phyloP scores from a whole-genome alignment of 1,139 yeast genomes.

The Candida freyschussii region DNA sequence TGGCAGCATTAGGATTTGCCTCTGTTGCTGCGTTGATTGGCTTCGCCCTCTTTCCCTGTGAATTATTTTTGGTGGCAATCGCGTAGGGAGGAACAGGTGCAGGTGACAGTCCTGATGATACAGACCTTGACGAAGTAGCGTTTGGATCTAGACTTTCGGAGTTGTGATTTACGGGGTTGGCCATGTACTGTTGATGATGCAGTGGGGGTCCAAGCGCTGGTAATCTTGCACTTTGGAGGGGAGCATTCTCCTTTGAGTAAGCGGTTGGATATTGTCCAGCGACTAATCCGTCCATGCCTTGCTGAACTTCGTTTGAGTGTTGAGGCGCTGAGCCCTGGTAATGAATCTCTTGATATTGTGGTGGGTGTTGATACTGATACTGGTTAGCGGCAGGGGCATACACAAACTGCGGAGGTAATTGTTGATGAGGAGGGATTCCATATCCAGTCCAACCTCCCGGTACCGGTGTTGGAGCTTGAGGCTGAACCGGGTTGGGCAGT shows the following conservation, averaged over 20 bases:
- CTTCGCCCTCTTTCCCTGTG: constrained; percentile 1
- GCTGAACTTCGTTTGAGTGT: too few relatives aligned
- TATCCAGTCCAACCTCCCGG: constrained; percentile 9
- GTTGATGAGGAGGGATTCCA: constrained; percentile 9
- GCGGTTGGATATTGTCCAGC: too few relatives aligned
- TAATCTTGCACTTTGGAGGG: too few relatives aligned
- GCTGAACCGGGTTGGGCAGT: constrained; percentile 3
- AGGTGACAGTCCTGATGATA: background rate
- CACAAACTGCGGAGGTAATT: constrained; percentile 11
- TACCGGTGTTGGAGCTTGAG: constrained; percentile 4
- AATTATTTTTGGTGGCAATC: constrained; percentile 24
- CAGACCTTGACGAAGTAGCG: background rate
- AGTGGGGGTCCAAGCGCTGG: too few relatives aligned
- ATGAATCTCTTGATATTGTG: constrained; percentile 8
- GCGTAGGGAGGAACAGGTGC: constrained; percentile 32
- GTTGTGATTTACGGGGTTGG: too few relatives aligned
- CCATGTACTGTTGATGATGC: too few relatives aligned
- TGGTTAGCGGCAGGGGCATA: constrained; percentile 9
- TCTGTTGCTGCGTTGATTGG: constrained; percentile 6
- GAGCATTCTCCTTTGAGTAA: too few relatives aligned
- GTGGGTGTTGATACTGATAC: constrained; percentile 8
- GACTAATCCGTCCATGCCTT: too few relatives aligned
- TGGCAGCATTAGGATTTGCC: constrained; percentile 6
- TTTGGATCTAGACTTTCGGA: too few relatives aligned
- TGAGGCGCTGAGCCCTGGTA: too few relatives aligned